Conservation (phyloP, 2,329 filamentous ascomycete species). For the Camptophora hylomeconis region DNA sequence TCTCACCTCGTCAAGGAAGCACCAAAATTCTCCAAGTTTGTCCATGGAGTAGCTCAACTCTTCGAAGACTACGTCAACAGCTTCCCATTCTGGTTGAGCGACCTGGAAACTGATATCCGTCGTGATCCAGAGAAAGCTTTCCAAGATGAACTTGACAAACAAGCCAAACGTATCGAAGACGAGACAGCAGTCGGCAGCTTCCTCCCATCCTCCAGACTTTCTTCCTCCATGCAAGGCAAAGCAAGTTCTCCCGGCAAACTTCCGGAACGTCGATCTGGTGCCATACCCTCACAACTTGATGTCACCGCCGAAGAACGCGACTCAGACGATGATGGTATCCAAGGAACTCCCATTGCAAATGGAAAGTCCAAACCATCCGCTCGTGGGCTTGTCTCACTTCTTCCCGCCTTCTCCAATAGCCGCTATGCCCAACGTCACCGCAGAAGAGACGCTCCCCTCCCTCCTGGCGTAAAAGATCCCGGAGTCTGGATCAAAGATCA, state of each 20-base stretch:
- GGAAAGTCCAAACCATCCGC: slow-evolving; percentile 29
- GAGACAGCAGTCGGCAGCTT: slow-evolving; percentile 83
- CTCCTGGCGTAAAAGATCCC: slow-evolving; percentile 79
- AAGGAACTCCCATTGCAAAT: slow-evolving; percentile 17
- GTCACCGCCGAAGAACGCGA: slow-evolving; percentile 30
- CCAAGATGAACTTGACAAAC: slow-evolving; percentile 76
- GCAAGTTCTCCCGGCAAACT: slow-evolving; percentile 13
- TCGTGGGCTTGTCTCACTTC: slow-evolving; percentile 53
- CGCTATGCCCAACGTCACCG: slow-evolving; percentile 52
- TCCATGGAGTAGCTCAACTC: slow-evolving; percentile 78
- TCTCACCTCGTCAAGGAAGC: slow-evolving; percentile 86
- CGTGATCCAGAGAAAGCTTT: slow-evolving; percentile 84
- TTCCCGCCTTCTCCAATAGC: slow-evolving; percentile 71
- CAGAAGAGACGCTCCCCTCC: slow-evolving; percentile 43
- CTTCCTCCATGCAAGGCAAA: slow-evolving; percentile 9
- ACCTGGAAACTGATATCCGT: slow-evolving; percentile 85
- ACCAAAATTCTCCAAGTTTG: slow-evolving; percentile 90
- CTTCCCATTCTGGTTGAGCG: slow-evolving; percentile 89
- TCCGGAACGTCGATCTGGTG: slow-evolving; percentile 5
- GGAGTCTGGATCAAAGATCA: slow-evolving; percentile 86
- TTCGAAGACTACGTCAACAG: slow-evolving; percentile 96
- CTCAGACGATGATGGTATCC: slow-evolving; percentile 35
- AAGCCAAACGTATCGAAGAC: slow-evolving; percentile 69
- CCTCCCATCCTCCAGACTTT: slow-evolving; percentile 41
- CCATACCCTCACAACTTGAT: slow-evolving; percentile 8